Percentiles rank a stretch among this genome's conserved stretches.
Conservation (phyloP, 2,329 filamentous ascomycete species). For the Neopestalotiopsis sp. region DNA sequence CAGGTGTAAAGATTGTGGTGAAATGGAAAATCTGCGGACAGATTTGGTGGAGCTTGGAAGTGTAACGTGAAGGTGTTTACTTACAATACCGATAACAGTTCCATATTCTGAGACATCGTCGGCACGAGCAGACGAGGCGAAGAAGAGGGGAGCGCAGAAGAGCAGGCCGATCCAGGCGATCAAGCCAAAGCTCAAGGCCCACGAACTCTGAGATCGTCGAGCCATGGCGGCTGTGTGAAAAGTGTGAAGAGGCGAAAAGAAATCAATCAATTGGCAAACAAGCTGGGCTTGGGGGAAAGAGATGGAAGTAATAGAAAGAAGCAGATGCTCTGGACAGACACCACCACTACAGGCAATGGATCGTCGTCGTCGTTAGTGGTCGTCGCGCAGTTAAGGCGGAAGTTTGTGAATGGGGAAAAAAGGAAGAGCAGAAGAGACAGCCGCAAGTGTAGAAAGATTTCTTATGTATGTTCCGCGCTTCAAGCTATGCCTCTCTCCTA, state of each 20-base stretch:
- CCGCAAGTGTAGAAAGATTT: conserved; percentile 1
- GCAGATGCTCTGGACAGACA: conserved; percentile 10
- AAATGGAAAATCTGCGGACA: neutral
- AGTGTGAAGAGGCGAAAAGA: conserved; percentile 12
- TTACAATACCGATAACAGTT: conserved; percentile 89
- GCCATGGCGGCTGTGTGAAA: conserved; percentile 44
- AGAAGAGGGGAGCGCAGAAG: conserved; percentile 78
- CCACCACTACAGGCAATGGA: neutral
- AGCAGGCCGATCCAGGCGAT: conserved; percentile 91
- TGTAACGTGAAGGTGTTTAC: conserved; percentile 32
- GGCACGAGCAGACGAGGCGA: conserved; percentile 77
- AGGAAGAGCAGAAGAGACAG: neutral
- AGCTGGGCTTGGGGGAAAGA: conserved; percentile 13
- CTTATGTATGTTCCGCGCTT: conserved; percentile 6
- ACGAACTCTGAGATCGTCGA: conserved; percentile 67
- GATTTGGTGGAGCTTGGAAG: neutral
- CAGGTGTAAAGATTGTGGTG: neutral
- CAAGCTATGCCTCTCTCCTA: conserved; percentile 2
- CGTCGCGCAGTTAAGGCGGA: conserved; percentile 7
- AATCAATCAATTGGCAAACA: conserved; percentile 19
- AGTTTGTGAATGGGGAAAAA: conserved; percentile 9
- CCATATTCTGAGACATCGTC: conserved; percentile 80
- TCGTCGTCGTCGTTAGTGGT: neutral
- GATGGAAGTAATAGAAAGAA: conserved; percentile 17
- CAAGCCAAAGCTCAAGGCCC: conserved; percentile 83